A percentile compares a stretch with the other conserved stretches of the same genome.
Conservation (phyloP, 352 stramenopile species). For the Phytophthora sp. region DNA sequence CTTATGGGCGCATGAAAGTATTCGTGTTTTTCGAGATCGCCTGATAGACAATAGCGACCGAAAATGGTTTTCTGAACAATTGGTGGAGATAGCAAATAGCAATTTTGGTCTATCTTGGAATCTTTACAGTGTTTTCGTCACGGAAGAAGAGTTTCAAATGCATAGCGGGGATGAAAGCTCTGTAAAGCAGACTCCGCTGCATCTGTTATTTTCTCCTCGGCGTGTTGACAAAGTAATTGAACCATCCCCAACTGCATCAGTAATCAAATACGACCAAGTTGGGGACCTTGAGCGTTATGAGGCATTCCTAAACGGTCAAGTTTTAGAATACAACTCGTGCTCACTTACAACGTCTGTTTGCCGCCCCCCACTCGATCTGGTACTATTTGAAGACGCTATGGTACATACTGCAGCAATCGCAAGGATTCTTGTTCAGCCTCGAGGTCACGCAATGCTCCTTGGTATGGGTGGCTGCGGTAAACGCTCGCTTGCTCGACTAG, state of each 20-base stretch:
- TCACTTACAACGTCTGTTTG: background rate
- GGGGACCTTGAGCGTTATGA: slow-evolving; percentile 69
- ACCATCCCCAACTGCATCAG: background rate
- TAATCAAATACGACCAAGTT: slow-evolving; percentile 69
- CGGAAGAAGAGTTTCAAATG: slow-evolving; percentile 6
- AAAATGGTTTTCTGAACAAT: slow-evolving; percentile 85
- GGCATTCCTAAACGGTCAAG: slow-evolving; percentile 49
- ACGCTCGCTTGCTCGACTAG: slow-evolving; percentile 79
- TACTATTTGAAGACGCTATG: slow-evolving; percentile 88
- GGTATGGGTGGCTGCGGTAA: slow-evolving; percentile 89
- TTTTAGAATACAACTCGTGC: slow-evolving; percentile 52
- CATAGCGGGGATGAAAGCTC: background rate
- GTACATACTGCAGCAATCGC: slow-evolving; percentile 86
- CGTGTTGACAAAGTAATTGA: background rate
- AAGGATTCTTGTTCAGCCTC: slow-evolving; percentile 82
- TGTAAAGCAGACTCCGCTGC: slow-evolving; percentile 3
- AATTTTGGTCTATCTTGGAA: slow-evolving; percentile 74
- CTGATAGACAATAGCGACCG: slow-evolving; percentile 86
- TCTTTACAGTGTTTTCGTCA: slow-evolving; percentile 43
- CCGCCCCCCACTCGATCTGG: slow-evolving; percentile 47
- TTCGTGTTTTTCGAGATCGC: slow-evolving; percentile 93
- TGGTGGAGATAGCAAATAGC: slow-evolving; percentile 68
- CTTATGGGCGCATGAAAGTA: slow-evolving; percentile 92
- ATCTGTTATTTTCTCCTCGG: slow-evolving; percentile 34
- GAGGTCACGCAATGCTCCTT: slow-evolving; percentile 88